Evolutionary conservation across 306 rosid genomes (phyloP), one percentile per base, ranked within the genome.

Genomic region (Gastrolobium bilobum): DNA sequence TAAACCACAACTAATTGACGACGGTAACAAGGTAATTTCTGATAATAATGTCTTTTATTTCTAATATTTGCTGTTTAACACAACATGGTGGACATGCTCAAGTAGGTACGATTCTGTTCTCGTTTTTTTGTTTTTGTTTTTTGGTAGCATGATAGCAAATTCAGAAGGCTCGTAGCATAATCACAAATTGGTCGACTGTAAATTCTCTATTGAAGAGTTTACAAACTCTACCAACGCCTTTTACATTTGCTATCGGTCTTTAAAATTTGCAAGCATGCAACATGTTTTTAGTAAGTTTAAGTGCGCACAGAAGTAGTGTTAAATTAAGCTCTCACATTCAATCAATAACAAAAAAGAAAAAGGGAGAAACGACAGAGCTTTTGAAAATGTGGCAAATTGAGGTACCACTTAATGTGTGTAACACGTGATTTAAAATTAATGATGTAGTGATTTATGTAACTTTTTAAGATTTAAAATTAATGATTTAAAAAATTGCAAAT

Each of bases 1-100:
- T 57, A 53, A 53, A 34, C 90, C 97, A 5, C 85, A 54, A 58
- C 91, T 68, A 33, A 75, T 89, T 33, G 93, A 88, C 31, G 82
- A 73, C 2, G 90, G 93, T 38, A 83, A 58, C 78, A 82, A 79
- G 84, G 89, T 86, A 61, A 20, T 14, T 40, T 82, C 10, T 5
- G 1, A 10, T 9, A 3, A n/a, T 4, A 5, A 4, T 7, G 1
- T 29, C 1, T 66, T 51, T 64, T 26, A 31, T 26, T 58, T 44
- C 61, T 35, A 31, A 47, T 46, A 7, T 31, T 13, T 43, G 44
- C 35, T 20, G 64, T 38, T 52, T 37, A 67, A 10, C 57, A 46
- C 30, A 3, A n/a, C 6, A 51, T n/a, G n/a, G 5, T 38, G 13
- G 5, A 4, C 13, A 6, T 51, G 8, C 57, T 51, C 29, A 4